Evolutionary conservation across 768 basidiomycete species (phyloP), one percentile per base, ranked within the genome.

Genomic region (Porpolomopsis calyptriformis): DNA sequence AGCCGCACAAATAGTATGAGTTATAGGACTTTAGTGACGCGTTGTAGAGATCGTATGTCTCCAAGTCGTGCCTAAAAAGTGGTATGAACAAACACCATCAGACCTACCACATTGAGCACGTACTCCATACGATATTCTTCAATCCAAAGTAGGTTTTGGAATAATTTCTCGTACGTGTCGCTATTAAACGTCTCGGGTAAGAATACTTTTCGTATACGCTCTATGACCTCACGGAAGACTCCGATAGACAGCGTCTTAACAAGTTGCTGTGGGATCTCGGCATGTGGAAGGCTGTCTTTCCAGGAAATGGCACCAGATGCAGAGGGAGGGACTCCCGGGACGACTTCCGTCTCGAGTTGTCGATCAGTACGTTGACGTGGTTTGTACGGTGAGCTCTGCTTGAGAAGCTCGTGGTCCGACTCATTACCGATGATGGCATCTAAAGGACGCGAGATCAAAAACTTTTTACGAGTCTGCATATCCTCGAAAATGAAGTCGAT

Each of bases 401-500:
- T 59, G 14, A 81, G 59, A 4, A 54, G 47, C 31, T 74, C 68
- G 48, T 78, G 71, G 40, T 72, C 72, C 0, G 51, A 63, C 43
- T 58, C 60, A 49, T 64, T 65, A 5, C 74, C 78, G 7, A 80
- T 68, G 25, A 71, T 66, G 6, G 60, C 73, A 7, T 53, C 55
- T 2, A 78, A 49, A 1, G 61, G 50, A 1, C 76, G 70, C 0
- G 68, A 64, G 29, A 82, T 80, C 10, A 71, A 51, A 52, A 80
- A 80, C 1, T 51, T 59, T 29, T 70, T 68, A 7, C 58, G 54
- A 8, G 72, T 60, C 20, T 63, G 62, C 0, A 56, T 53, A 49
- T 78, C 74, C 49, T 74, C 59, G 53, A 83, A 76, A 0, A 67
- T 43, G 16, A 83, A 49, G 50, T 81, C 78, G 3, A 76, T 48